Base-by-base conservation (phyloP, 352 stramenopile species). In the Peronospora belbahrii region DNA sequence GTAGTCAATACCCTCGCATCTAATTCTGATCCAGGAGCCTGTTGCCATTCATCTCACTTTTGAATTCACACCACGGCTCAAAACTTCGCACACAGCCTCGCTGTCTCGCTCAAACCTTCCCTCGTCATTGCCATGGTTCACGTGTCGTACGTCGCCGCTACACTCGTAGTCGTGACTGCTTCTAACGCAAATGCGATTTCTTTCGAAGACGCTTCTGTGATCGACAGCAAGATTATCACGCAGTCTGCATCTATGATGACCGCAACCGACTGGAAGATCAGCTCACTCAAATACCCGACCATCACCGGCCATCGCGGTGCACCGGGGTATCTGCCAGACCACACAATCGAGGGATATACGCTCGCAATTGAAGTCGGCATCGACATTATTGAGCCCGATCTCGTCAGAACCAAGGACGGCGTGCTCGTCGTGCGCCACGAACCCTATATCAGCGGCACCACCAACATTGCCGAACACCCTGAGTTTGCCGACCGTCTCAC, bases 311-410 rank as follows among this genome's bases (percentile, higher is more conserved):
- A 97, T 70, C 83, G 89, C 10, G 89, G 87, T 4, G 87, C 88
- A 2, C 81, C 83, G 0, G 87, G 76, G 17, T 91, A 96, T 62
- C 52, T 97, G 17, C 88, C 90, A 4, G 85, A 97, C 52, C 85
- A 97, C 57, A 93, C 90, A 23, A 64, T 97, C 49, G 65, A 74
- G 42, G 78, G 74, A 11, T 97, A 97, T 65, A 83, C 76, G 37
- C 63, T 97, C 8, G 88, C 88, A 37, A 77, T 96, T 22, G 70
- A 97, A 50, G 66, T 87, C 5, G 85, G 85, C n/a, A 75, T 91
- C 10, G 83, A 97, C 56, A 93, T 86, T 42, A 96, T 97, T 30
- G 87, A 97, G 64, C 80, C 87, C 9, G 88, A 97, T 62, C 68
- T 97, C 41, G 84, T 96, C 1, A 71, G 69, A 17, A 95, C 85